phyloP scores from a whole-genome alignment of 2,329 filamentous ascomycete species.

The Dactylellina parvicollis region DNA sequence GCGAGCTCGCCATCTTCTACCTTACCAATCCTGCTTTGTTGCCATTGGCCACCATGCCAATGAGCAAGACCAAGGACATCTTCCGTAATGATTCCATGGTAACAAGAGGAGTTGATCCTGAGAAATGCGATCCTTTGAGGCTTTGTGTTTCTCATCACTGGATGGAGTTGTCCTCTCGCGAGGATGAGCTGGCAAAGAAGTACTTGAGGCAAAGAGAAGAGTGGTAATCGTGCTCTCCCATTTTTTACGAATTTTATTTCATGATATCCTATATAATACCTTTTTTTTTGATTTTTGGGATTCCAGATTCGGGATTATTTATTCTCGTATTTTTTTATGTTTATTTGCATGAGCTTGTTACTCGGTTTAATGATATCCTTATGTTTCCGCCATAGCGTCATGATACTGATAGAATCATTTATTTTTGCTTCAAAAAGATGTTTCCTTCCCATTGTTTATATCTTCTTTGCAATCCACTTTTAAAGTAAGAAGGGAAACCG shows the following conservation, averaged over 20 bases:
- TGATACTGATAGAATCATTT: slow-evolving; percentile 49
- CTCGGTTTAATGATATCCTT: slow-evolving; percentile 48
- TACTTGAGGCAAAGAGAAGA: slow-evolving; percentile 78
- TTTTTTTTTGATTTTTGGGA: slow-evolving; percentile 16
- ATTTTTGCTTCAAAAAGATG: neutral
- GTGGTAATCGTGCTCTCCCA: slow-evolving; percentile 63
- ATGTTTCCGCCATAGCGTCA: slow-evolving; percentile 53
- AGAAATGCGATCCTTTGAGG: slow-evolving; percentile 80
- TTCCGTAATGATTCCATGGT: slow-evolving; percentile 88
- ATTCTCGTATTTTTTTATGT: neutral
- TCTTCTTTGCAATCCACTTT: slow-evolving; percentile 7
- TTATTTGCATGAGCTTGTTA: slow-evolving; percentile 3
- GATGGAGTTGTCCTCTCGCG: slow-evolving; percentile 92
- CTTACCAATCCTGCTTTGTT: slow-evolving; percentile 89
- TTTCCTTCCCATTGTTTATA: slow-evolving; percentile 8
- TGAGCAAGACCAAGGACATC: slow-evolving; percentile 84
- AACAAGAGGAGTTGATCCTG: slow-evolving; percentile 67
- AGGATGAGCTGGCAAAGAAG: slow-evolving; percentile 82
- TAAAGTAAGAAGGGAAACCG: slow-evolving; percentile 10
- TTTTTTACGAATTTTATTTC: slow-evolving; percentile 11
- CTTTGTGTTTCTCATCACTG: slow-evolving; percentile 97
- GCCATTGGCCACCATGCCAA: slow-evolving; percentile 78
- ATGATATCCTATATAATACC: slow-evolving; percentile 26
- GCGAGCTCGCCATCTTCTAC: slow-evolving; percentile 92
- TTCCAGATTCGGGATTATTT: slow-evolving; percentile 4